These are phyloP conservation scores for Pythium biforme DNA, from an alignment of 352 stramenopile species.

Conservation along the genomic window DNA sequence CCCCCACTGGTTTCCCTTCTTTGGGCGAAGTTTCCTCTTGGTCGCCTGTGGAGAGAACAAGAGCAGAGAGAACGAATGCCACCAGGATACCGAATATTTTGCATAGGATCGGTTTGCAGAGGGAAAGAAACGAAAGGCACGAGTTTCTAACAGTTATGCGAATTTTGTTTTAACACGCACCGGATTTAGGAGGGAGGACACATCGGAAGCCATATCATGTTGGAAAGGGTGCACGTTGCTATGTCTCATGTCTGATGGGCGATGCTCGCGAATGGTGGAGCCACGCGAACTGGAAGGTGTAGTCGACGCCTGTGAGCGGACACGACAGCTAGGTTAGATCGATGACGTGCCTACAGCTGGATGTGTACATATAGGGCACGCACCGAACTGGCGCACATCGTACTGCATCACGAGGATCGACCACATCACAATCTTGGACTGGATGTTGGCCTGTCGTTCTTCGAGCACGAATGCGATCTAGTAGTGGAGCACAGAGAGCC, in stretches of 20 bases:
- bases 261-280: slow-evolving; percentile 3
- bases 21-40: not conserved
- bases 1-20: not conserved
- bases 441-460: slow-evolving; percentile 5
- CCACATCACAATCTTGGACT: slow-evolving; percentile 21
- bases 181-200: not conserved
- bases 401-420: slow-evolving; percentile 13
- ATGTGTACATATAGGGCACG: not conserved
- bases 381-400: slow-evolving; percentile 11
- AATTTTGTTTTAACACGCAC: slow-evolving; percentile 9
- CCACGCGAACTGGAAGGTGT: slow-evolving; percentile 27
- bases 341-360: too few species aligned
- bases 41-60: not conserved
- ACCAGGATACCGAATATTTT: not conserved
- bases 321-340: too few species aligned
- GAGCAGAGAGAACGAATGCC: not conserved
- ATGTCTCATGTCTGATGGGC: not conserved
- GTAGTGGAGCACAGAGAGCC: slow-evolving; percentile 14
- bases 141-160: slow-evolving; percentile 3
- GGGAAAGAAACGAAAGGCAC: not conserved
- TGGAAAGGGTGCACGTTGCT: not conserved
- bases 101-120: slow-evolving; percentile 9
- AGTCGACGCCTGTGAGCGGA: slow-evolving; percentile 14
- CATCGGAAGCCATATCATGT: not conserved
- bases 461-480: slow-evolving; percentile 21